Evolutionary conservation across 306 rosid genomes (phyloP).

Genomic region (Citrullus amarus): DNA sequence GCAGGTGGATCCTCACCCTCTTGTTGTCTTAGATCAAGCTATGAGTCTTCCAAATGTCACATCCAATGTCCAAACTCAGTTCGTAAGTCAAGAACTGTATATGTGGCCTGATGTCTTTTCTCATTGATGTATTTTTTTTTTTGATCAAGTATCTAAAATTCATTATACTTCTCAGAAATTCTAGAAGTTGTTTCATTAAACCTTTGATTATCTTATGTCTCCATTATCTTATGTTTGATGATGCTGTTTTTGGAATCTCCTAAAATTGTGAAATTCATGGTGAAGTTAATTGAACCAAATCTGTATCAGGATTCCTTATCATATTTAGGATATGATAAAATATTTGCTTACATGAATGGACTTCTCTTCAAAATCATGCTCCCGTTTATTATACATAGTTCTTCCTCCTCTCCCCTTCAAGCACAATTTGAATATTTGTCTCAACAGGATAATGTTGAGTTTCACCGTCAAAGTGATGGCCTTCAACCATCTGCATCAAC

Average conservation of each 20-base stretch:
- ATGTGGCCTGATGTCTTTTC: not conserved
- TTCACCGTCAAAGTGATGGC: constrained; percentile 15
- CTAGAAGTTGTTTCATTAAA: not conserved
- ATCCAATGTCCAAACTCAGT: constrained; percentile 26
- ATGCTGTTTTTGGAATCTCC: not conserved
- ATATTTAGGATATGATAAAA: not conserved
- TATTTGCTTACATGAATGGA: not conserved
- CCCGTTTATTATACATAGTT: not conserved
- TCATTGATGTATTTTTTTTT: not conserved
- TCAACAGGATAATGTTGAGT: constrained; percentile 22
- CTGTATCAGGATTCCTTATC: not conserved
- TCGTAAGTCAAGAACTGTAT: constrained; percentile 34
- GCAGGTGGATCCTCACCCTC: constrained; percentile 31
- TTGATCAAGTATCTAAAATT: not conserved
- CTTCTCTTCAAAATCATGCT: not conserved
- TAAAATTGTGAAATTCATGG: not conserved
- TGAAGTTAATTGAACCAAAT: not conserved
- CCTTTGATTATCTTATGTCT: not conserved
- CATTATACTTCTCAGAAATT: not conserved
- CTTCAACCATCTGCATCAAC: constrained; percentile 19
- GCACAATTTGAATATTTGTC: constrained; percentile 9
- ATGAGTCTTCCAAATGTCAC: constrained; percentile 24
- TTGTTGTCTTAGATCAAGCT: constrained; percentile 22
- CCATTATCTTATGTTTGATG: not conserved
- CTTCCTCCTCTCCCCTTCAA: not conserved